A percentile compares a stretch with the other conserved stretches of the same genome.
phyloP scores from a whole-genome alignment of 805 yeast genomes.

The Wickerhamiella spandovensis region DNA sequence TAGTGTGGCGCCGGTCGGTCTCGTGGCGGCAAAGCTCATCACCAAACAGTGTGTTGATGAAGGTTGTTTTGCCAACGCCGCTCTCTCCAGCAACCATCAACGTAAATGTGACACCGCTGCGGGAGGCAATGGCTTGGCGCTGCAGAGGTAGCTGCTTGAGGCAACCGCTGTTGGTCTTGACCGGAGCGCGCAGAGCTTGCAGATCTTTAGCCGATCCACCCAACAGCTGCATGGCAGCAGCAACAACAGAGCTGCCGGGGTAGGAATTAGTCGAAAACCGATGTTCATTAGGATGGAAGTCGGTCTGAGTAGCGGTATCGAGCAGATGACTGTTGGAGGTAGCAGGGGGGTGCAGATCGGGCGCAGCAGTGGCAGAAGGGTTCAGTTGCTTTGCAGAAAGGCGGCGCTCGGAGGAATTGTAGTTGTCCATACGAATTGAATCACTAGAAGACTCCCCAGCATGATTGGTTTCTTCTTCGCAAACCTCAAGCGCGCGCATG shows the following conservation, averaged over 20 bases:
- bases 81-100: conserved; percentile 73
- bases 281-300: background rate
- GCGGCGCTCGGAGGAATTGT: background rate
- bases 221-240: background rate
- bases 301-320: background rate
- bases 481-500: background rate
- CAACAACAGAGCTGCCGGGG: background rate
- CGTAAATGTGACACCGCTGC: conserved; percentile 46
- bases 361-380: background rate
- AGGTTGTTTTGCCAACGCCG: conserved; percentile 87
- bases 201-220: background rate
- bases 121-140: conserved; percentile 22
- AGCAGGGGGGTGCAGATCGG: background rate
- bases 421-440: background rate
- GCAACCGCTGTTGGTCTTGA: background rate
- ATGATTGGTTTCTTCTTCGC: background rate
- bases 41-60: conserved; percentile 78
- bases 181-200: background rate
- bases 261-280: background rate
- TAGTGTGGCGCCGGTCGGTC: background rate
- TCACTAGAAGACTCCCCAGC: background rate
- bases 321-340: background rate
- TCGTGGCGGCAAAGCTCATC: conserved; percentile 25
- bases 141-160: conserved; percentile 8
- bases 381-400: background rate